Evolutionary conservation across 164 flowering plant species (phyloP).

Genomic region (Dillenia turbinata): DNA sequence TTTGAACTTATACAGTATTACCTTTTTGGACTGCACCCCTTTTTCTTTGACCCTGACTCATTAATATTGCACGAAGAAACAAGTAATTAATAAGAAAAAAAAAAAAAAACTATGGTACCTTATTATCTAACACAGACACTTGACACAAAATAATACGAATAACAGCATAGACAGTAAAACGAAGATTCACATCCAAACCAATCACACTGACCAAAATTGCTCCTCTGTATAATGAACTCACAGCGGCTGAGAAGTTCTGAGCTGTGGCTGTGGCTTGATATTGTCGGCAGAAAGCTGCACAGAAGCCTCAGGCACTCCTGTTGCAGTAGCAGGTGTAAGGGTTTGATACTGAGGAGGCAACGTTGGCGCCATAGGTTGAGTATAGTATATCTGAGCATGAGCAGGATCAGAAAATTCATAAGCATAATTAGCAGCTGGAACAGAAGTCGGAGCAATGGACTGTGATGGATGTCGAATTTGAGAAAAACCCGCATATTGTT

Average conservation of each 20-base stretch:
- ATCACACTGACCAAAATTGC: slow-evolving; percentile 49
- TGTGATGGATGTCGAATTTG: slow-evolving; percentile 72
- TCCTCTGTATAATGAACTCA: slow-evolving; percentile 22
- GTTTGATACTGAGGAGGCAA: slow-evolving; percentile 74
- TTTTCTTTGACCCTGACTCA: slow-evolving; percentile 17
- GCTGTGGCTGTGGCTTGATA: slow-evolving; percentile 62
- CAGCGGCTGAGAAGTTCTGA: slow-evolving; percentile 46
- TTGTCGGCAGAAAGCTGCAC: slow-evolving; percentile 40
- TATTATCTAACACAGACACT: slow-evolving; percentile 46
- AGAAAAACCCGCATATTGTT: slow-evolving; percentile 52
- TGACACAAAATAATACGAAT: slow-evolving; percentile 35
- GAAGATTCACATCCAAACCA: slow-evolving; percentile 22
- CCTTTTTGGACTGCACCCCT: slow-evolving; percentile 23
- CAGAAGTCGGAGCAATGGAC: slow-evolving; percentile 42
- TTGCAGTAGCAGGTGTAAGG: slow-evolving; percentile 40
- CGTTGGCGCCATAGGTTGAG: slow-evolving; percentile 48
- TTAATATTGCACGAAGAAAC: slow-evolving; percentile 19
- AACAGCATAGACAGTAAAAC: slow-evolving; percentile 15
- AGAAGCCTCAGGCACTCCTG: slow-evolving; percentile 35
- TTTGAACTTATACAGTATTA: slow-evolving; percentile 32
- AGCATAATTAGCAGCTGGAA: slow-evolving; percentile 38
- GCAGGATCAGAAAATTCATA: slow-evolving; percentile 61
- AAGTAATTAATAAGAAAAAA: neutral
- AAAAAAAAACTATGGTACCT: slow-evolving; percentile 29
- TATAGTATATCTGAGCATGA: slow-evolving; percentile 61